These are phyloP conservation scores for Brettanomyces anomalus DNA, from an alignment of 805 yeast genomes.

Conservation along the genomic window DNA sequence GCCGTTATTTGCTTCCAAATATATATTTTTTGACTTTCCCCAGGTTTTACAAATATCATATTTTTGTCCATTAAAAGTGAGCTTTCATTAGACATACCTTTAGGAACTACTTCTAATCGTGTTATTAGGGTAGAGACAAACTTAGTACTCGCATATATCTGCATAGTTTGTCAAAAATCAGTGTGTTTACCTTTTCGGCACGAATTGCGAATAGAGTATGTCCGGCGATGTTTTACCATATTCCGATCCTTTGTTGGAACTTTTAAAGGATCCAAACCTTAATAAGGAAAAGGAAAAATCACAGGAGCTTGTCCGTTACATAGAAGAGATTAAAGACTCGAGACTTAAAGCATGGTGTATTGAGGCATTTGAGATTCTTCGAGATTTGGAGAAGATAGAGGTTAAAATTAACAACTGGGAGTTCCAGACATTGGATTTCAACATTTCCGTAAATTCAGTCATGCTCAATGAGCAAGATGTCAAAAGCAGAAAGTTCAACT, in stretches of 20 bases:
- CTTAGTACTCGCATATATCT: too few relatives aligned
- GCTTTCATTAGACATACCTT: too few relatives aligned
- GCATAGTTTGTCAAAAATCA: too few relatives aligned
- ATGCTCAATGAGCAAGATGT: constrained; percentile 2
- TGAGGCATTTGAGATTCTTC: constrained; percentile 35
- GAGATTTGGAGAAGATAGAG: constrained; percentile 42
- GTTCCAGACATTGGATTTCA: constrained; percentile 41
- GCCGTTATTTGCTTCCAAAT: too few relatives aligned
- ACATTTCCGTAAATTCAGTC: constrained; percentile 23
- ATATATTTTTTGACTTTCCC: too few relatives aligned
- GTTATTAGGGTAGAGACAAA: too few relatives aligned
- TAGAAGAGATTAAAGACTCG: constrained; percentile 36
- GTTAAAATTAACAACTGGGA: constrained; percentile 45
- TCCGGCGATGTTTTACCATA: constrained; percentile 24
- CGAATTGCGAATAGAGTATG: neutral
- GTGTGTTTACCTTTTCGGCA: too few relatives aligned
- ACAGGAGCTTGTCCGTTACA: constrained; percentile 29
- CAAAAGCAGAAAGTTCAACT: constrained; percentile 36
- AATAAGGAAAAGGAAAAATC: constrained; percentile 33
- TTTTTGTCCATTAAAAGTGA: too few relatives aligned
- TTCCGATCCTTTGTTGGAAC: constrained; percentile 38
- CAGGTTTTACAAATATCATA: too few relatives aligned
- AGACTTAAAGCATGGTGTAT: constrained; percentile 40
- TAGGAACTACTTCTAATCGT: too few relatives aligned
- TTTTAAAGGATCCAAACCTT: constrained; percentile 41